Evolutionary conservation across 768 basidiomycete genomes (phyloP).

Genomic region (Hypsizygus marmoreus): DNA sequence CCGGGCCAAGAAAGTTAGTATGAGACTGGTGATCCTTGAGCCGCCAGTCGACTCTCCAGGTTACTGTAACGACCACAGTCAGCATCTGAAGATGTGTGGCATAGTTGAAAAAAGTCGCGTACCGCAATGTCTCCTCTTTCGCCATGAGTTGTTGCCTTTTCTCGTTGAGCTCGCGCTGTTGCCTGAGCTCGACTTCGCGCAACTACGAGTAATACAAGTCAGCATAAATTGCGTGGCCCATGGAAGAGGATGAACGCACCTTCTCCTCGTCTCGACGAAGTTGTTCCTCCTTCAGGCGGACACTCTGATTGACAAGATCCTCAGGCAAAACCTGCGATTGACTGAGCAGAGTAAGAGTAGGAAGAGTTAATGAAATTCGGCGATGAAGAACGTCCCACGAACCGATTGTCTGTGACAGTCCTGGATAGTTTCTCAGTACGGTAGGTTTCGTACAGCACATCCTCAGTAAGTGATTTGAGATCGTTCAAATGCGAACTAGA

Average conservation of each 20-base stretch:
- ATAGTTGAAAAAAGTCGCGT: constrained; percentile 12
- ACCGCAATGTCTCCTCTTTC: constrained; percentile 82
- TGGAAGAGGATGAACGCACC: constrained; percentile 31
- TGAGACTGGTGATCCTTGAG: constrained; percentile 36
- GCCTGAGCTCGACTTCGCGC: constrained; percentile 83
- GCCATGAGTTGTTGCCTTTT: constrained; percentile 84
- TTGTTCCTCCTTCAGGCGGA: constrained; percentile 89
- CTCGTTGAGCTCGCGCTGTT: constrained; percentile 86
- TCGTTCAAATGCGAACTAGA: constrained; percentile 81
- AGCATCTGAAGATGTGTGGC: not conserved
- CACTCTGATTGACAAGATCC: constrained; percentile 83
- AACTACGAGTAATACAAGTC: constrained; percentile 40
- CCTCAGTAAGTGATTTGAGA: constrained; percentile 81
- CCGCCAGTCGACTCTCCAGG: constrained; percentile 60
- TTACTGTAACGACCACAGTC: constrained; percentile 36
- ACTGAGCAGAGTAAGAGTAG: constrained; percentile 26
- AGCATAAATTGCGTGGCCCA: not conserved
- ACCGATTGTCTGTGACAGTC: constrained; percentile 62
- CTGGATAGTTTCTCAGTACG: constrained; percentile 87
- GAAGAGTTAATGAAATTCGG: not conserved
- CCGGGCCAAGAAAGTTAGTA: constrained; percentile 12
- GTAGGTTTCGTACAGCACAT: constrained; percentile 85
- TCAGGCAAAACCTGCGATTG: constrained; percentile 81
- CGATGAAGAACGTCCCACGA: too few relatives aligned
- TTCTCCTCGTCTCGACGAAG: constrained; percentile 87